phyloP scores from a whole-genome alignment of 1,139 yeast genomes.

The Debaryomyces fabryi region DNA sequence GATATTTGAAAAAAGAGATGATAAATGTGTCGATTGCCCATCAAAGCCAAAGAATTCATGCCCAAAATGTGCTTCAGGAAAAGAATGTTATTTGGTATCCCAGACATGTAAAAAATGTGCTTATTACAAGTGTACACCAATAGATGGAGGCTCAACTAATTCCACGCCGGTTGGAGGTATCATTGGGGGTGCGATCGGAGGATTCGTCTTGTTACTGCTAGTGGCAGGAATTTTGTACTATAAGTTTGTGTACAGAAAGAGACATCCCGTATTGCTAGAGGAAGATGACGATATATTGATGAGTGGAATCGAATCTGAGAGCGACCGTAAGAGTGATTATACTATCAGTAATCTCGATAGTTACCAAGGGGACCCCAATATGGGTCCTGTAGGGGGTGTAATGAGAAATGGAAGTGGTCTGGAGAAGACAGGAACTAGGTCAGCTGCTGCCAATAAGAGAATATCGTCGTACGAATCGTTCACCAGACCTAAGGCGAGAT shows the following conservation, averaged over 20 bases:
- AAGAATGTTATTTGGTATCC: conserved; percentile 53
- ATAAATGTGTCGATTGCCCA: conserved; percentile 57
- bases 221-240: conserved; percentile 37
- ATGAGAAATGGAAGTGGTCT: conserved; percentile 1
- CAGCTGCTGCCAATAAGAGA: conserved; percentile 25
- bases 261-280: conserved; percentile 24
- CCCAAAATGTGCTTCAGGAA: conserved; percentile 56
- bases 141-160: conserved; percentile 14
- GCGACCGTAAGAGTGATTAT: conserved; percentile 21
- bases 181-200: conserved; percentile 67
- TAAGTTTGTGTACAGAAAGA: conserved; percentile 35
- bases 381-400: conserved; percentile 4
- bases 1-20: conserved; percentile 8
- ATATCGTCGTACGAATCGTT: conserved; percentile 50
- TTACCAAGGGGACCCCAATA: conserved; percentile 7
- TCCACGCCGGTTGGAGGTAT: conserved; percentile 53
- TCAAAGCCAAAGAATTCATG: conserved; percentile 39
- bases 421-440: conserved; percentile 9
- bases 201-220: conserved; percentile 40
- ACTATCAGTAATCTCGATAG: conserved; percentile 10
- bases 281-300: conserved; percentile 29
- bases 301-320: conserved; percentile 23
- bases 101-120: conserved; percentile 64
- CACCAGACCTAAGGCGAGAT: conserved; percentile 36
- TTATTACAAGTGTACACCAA: conserved; percentile 49